Conservation (phyloP, 2,329 filamentous ascomycete species). For the Emericellopsis cladophorae region DNA sequence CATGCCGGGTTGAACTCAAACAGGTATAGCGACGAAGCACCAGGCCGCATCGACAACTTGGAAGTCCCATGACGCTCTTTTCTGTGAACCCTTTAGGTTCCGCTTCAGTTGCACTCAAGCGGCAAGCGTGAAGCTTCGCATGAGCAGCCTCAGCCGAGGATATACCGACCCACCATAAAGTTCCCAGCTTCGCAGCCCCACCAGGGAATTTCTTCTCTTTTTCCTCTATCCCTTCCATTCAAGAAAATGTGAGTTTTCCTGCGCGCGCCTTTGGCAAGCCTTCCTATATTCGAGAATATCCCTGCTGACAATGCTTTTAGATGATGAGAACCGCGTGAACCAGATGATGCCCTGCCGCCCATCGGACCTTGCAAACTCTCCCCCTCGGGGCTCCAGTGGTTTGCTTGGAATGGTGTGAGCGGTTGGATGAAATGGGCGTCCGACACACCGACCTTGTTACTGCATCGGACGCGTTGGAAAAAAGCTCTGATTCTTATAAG, state of each 20-base stretch:
- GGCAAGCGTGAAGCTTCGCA: too few relatives aligned
- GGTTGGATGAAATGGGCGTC: constrained; percentile 94
- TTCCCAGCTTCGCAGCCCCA: constrained; percentile 11
- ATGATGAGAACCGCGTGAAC: constrained; percentile 99
- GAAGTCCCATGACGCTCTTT: constrained; percentile 9
- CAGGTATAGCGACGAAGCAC: constrained; percentile 7
- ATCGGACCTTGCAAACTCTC: constrained; percentile 67
- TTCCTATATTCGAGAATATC: too few relatives aligned
- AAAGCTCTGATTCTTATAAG: constrained; percentile 75
- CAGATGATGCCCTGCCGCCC: constrained; percentile 67
- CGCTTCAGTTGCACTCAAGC: background rate
- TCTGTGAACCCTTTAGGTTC: background rate
- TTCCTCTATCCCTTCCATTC: constrained; percentile 90
- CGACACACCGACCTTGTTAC: constrained; percentile 99
- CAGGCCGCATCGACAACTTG: constrained; percentile 10
- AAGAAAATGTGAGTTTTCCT: constrained; percentile 72
- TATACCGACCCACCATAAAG: constrained; percentile 21
- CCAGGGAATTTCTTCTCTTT: constrained; percentile 29
- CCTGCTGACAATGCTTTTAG: constrained; percentile 31
- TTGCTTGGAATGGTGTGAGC: constrained; percentile 47
- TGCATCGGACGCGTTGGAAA: constrained; percentile 84
- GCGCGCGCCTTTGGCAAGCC: background rate
- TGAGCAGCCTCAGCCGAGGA: constrained; percentile 3
- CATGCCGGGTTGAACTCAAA: constrained; percentile 9
- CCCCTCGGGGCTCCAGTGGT: constrained; percentile 81